phyloP scores from a whole-genome alignment of 73 alveolate species.

The Paraurostyla sp. region DNA sequence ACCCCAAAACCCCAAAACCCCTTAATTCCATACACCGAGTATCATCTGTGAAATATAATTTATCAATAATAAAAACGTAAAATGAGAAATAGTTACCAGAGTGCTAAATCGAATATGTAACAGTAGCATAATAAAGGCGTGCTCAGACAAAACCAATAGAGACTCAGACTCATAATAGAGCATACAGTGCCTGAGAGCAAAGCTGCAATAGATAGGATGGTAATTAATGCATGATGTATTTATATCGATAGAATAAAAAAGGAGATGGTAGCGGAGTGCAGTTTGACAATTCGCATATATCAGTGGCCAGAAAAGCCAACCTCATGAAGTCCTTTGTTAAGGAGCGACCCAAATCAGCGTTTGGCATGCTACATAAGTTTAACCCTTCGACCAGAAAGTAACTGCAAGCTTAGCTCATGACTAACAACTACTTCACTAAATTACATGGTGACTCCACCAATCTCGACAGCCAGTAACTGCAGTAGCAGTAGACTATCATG shows the following conservation, averaged over 20 bases:
- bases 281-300: not conserved
- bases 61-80: too few species aligned
- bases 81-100: too few species aligned
- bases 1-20: too few species aligned
- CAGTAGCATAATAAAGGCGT: too few species aligned
- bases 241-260: not conserved
- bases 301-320: slow-evolving; percentile 30
- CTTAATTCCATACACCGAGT: too few species aligned
- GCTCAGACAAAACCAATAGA: not conserved
- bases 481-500: too few species aligned
- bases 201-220: not conserved
- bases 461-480: too few species aligned
- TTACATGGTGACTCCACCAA: not conserved
- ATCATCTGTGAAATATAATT: too few species aligned
- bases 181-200: slow-evolving; percentile 10
- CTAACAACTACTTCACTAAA: not conserved
- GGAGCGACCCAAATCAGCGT: slow-evolving; percentile 53
- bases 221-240: not conserved
- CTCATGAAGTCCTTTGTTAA: slow-evolving; percentile 31
- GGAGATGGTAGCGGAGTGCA: slow-evolving; percentile 5
- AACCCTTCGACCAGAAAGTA: not conserved
- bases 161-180: not conserved
- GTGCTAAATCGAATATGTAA: too few species aligned
- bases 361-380: not conserved
- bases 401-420: not conserved